Evolutionary conservation across 2,329 filamentous ascomycete genomes (phyloP), one percentile per base, ranked within the genome.

Genomic region (Venturia asperata): DNA sequence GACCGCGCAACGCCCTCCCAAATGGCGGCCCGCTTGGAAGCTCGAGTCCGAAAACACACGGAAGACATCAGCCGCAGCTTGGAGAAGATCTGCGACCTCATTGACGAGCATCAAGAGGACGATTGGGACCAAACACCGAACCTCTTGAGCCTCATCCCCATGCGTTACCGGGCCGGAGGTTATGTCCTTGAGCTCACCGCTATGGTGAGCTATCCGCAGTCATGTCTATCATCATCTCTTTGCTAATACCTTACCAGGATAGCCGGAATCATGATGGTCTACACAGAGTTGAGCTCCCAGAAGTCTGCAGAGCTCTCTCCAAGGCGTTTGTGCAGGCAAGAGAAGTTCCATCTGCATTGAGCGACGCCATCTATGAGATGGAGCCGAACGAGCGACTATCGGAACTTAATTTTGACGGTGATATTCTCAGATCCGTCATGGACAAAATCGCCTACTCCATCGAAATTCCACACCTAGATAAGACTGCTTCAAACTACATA

Each of bases 151-250:
- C 52, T 58, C 11, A n/a, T 58, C 15, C 52, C 52, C 21, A 58
- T 58, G 52, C 52, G 52, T 24, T 58, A 58, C 30, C 52, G 52
- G 6, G 52, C 19, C 19, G 52, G 52, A 10, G 30, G 13, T 24
- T 58, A 37, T 37, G 52, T 58, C 52, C 15, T 58, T n/a, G 52
- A 58, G 52, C 52, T 58, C 10, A 58, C 52, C 19, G 52, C 52
- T n/a, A 58, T 58, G 52, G 52, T 58, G 13, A 58, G 17, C 19
- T 37, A 21, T 15, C 13, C 24, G 2, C 47, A 52, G n/a, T 52
- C n/a, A 27, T 52, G 37, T 15, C 5, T 10, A n/a, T 19, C 2
- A 19, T n/a, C 13, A 2, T 58, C 30, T 34, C n/a, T 58, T 15
- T 37, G 17, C 52, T 58, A 58, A 58, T 27, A 37, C 10, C 7